Evolutionary conservation across 2,329 filamentous ascomycete species (phyloP), one percentile per base, ranked within the genome.

Genomic region (Didymella glomerata): DNA sequence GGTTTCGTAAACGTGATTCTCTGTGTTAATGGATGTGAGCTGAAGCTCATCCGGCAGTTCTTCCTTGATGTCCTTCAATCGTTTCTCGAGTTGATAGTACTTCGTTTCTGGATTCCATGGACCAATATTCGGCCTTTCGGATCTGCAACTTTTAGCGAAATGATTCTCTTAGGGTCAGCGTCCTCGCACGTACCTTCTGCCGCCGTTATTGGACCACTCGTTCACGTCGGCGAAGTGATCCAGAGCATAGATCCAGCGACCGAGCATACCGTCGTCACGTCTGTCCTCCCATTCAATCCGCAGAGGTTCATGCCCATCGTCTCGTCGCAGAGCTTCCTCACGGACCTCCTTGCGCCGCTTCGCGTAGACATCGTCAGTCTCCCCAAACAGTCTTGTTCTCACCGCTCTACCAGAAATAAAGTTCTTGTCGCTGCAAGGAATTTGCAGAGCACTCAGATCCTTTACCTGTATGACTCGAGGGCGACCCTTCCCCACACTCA

Each of bases 371-470:
- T 44, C 53, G 22, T 69, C 62, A 22, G 60, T 51, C 47, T 69
- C 69, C 1, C 65, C 62, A 30, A 72, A 52, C 24, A 66, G 57
- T 24, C 60, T 61, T 1, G 73, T 86, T 13, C 80, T 80, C 1
- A 86, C 85, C 41, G 86, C 84, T 57, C 85, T 81, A 0, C 84
- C 86, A 53, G 88, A 83, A 46, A 87, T 81, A 65, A 91, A 91
- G 0, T 85, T 84, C 49, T 85, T 79, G 51, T 91, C 88, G 34
- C 87, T 87, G 63, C 88, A 90, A 1, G 89, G 89, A 4, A 92
- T 79, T 69, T 89, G 88, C 20, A 90, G 86, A 18, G 30, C 44
- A 14, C 61, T 81, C 7, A 91, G 75, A 56, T 89, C 85, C 3
- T 86, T 80, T 1, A 85, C 78, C 36, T 82, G 81, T 42, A 91